Conservation (phyloP, 192 early-diverging fungal genomes). For the Rhizoclosmatium sp. region DNA sequence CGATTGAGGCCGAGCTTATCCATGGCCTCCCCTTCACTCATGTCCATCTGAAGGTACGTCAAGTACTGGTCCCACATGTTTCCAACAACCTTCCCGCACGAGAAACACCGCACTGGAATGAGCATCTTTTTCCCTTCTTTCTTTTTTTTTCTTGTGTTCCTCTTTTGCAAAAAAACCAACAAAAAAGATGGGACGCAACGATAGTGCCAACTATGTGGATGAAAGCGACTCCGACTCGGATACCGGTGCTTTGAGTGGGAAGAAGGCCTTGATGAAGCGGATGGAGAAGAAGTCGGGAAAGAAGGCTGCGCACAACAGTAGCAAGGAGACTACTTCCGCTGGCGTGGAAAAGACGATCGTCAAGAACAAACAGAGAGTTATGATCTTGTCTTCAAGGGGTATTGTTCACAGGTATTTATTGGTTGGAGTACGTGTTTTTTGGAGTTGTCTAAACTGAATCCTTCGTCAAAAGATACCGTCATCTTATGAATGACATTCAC, state of each 20-base stretch:
- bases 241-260: neutral
- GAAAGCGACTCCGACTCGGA: constrained; percentile 34
- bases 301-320: constrained; percentile 5
- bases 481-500: constrained; percentile 89
- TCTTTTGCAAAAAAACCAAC: neutral
- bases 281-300: neutral
- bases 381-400: constrained; percentile 89
- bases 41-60: constrained; percentile 67
- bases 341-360: constrained; percentile 7
- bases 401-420: constrained; percentile 75
- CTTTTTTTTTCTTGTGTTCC: constrained; percentile 12
- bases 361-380: constrained; percentile 90
- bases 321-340: neutral
- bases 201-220: constrained; percentile 32
- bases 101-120: constrained; percentile 98
- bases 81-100: constrained; percentile 96
- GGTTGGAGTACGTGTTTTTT: no score
- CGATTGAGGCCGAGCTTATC: constrained; percentile 66
- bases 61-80: constrained; percentile 97
- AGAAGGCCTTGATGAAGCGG: constrained; percentile 35
- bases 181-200: constrained; percentile 16
- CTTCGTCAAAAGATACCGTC: constrained; percentile 74
- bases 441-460: neutral
- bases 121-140: constrained; percentile 75
- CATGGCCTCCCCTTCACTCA: constrained; percentile 56